phyloP scores from a whole-genome alignment of 2,329 filamentous ascomycete genomes.

The Beauveria sp. region DNA sequence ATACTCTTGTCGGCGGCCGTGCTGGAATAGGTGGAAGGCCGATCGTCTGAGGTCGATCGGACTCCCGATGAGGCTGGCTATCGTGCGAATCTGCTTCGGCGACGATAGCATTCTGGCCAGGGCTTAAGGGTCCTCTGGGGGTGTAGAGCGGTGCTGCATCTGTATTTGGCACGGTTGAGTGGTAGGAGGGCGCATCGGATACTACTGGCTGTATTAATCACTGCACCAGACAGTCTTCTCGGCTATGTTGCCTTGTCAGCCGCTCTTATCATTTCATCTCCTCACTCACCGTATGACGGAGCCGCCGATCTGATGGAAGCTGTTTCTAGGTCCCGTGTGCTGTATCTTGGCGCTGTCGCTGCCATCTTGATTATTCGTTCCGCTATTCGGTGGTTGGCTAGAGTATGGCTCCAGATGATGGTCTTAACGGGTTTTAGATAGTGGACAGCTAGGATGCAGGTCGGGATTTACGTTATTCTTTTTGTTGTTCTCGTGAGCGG shows the following conservation, averaged over 20 bases:
- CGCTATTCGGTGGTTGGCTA: background rate
- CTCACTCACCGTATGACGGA: conserved; percentile 56
- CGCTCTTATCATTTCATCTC: background rate
- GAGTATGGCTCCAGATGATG: background rate
- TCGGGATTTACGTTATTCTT: background rate
- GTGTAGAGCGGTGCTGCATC: conserved; percentile 46
- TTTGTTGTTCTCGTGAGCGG: background rate
- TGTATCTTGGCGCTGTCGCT: conserved; percentile 24
- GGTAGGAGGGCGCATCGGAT: conserved; percentile 59
- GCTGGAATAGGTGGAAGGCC: conserved; percentile 46
- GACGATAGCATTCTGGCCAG: conserved; percentile 10
- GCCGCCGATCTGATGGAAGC: conserved; percentile 59
- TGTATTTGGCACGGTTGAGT: conserved; percentile 42
- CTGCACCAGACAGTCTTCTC: background rate
- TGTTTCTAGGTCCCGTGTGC: conserved; percentile 55
- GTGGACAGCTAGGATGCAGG: background rate
- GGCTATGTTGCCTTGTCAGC: background rate
- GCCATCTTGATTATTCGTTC: conserved; percentile 13
- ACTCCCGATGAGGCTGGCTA: conserved; percentile 16
- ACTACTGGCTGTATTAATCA: conserved; percentile 28
- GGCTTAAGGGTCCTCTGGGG: conserved; percentile 22
- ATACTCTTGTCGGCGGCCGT: conserved; percentile 36
- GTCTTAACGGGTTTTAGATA: background rate
- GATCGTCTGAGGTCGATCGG: conserved; percentile 17
- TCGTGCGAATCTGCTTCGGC: conserved; percentile 15